A percentile compares a stretch with the other conserved stretches of the same genome.
These are phyloP conservation scores for Bacidia gigantensis DNA, from an alignment of 495 filamentous ascomycete species.

Conservation along the genomic window DNA sequence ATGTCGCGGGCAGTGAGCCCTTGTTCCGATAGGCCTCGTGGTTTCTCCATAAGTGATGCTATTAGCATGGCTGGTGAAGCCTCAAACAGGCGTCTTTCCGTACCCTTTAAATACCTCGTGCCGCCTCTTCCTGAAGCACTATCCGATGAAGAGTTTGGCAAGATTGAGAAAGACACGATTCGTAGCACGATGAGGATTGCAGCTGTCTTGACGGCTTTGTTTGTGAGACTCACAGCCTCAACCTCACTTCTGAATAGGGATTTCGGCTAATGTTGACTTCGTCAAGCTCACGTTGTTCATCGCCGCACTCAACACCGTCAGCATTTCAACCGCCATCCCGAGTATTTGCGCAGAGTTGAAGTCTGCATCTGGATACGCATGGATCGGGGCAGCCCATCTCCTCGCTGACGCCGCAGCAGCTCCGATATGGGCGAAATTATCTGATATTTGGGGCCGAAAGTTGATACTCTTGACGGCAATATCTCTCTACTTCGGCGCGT, in stretches of 20 bases:
- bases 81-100: not conserved
- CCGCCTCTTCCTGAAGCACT: not conserved
- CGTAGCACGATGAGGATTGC: not conserved
- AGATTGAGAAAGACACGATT: too few relatives aligned
- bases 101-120: not conserved
- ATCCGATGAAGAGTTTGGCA: too few relatives aligned
- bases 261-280: not conserved
- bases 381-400: conserved; percentile 39
- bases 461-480: conserved; percentile 35
- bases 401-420: conserved; percentile 16
- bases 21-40: not conserved
- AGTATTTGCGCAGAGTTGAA: conserved; percentile 33
- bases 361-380: conserved; percentile 35
- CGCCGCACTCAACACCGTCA: conserved; percentile 40
- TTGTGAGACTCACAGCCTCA: too few relatives aligned
- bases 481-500: conserved; percentile 29
- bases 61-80: not conserved
- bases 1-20: too few relatives aligned
- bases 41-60: not conserved
- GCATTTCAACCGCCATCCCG: conserved; percentile 39
- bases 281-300: conserved; percentile 22
- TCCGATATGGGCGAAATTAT: conserved; percentile 41
- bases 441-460: conserved; percentile 50
- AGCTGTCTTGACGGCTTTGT: not conserved
- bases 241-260: too few relatives aligned